Conservation (phyloP, 2,329 filamentous ascomycete species). For the Coleophoma eucalyptorum region DNA sequence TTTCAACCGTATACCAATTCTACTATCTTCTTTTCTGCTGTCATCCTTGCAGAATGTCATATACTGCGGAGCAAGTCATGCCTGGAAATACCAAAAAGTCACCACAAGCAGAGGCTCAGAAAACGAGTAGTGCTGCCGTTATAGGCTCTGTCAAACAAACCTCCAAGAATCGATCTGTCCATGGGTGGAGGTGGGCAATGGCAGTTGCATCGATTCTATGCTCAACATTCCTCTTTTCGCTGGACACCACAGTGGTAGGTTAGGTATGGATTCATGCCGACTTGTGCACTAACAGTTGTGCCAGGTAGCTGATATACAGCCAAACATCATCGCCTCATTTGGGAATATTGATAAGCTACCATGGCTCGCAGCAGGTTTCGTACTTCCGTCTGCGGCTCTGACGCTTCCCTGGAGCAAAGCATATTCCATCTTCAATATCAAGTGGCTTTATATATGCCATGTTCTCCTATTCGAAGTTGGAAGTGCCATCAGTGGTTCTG, state of each 20-base stretch:
- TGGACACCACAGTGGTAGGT: neutral
- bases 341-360: constrained; percentile 30
- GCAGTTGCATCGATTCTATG: neutral
- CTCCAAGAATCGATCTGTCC: neutral
- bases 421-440: constrained; percentile 22
- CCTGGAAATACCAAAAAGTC: neutral
- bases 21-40: too few species aligned
- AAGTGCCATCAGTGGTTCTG: constrained; percentile 19
- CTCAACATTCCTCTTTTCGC: neutral
- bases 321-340: constrained; percentile 29
- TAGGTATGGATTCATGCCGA: neutral
- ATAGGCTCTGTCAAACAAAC: too few species aligned
- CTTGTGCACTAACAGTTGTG: too few species aligned
- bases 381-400: constrained; percentile 1
- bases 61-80: too few species aligned
- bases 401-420: neutral
- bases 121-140: too few species aligned
- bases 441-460: constrained; percentile 5
- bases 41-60: too few species aligned
- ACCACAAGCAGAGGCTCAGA: neutral
- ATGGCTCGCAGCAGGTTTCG: constrained; percentile 29
- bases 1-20: too few species aligned
- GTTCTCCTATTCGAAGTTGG: constrained; percentile 15
- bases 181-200: neutral
- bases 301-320: constrained; percentile 37